Percentiles rank a stretch among this genome's conserved stretches.
Conservation (phyloP, 2,329 filamentous ascomycete genomes). For the Esteya vermicola region DNA sequence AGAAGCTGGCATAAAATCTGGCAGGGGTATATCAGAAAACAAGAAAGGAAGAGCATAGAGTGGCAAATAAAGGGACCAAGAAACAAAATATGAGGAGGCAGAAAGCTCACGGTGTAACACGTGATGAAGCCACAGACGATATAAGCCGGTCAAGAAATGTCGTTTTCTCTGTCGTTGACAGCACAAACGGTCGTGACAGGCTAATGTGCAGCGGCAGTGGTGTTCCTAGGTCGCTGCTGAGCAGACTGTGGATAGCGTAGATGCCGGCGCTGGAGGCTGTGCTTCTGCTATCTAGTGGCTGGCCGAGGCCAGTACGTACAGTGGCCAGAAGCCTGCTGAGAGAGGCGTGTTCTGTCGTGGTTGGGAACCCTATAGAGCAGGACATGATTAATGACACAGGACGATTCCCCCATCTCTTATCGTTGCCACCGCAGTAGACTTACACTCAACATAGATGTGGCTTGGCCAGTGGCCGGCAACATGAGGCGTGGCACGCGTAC, state of each 20-base stretch:
- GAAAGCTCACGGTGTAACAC: neutral
- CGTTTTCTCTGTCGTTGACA: conserved; percentile 59
- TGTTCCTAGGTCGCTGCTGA: conserved; percentile 64
- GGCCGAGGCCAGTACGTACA: conserved; percentile 18
- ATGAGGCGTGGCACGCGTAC: conserved; percentile 71
- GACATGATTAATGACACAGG: neutral
- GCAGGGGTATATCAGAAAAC: neutral
- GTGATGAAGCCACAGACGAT: conserved; percentile 21
- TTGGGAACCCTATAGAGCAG: conserved; percentile 37
- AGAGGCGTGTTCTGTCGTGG: conserved; percentile 27
- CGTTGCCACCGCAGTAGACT: conserved; percentile 15
- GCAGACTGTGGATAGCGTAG: conserved; percentile 44
- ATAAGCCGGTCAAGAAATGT: conserved; percentile 46
- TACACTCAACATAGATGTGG: conserved; percentile 89
- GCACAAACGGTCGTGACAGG: conserved; percentile 66
- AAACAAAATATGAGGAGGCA: no score
- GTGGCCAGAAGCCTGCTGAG: conserved; percentile 28
- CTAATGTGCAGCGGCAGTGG: conserved; percentile 80
- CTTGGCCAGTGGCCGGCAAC: conserved; percentile 83
- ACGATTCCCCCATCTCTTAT: no score
- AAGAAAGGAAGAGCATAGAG: no score
- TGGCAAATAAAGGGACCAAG: neutral
- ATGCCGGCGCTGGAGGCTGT: conserved; percentile 5
- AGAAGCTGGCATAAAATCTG: conserved; percentile 24
- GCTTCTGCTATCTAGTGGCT: no score